phyloP scores from a whole-genome alignment of 108 stramenopile species.

The Cyclotella baltica region DNA sequence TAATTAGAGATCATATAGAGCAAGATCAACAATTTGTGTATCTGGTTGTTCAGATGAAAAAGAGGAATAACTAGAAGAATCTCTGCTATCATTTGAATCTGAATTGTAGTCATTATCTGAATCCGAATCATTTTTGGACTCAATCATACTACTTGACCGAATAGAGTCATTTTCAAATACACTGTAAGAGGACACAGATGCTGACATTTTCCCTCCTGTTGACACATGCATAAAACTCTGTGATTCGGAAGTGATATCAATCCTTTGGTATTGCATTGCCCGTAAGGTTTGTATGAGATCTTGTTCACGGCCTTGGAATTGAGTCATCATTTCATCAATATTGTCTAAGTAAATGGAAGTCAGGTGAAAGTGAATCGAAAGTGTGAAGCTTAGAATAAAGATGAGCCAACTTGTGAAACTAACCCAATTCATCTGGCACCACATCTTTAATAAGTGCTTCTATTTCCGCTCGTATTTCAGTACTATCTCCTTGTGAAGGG shows the following conservation, averaged over 20 bases:
- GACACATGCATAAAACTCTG: not conserved
- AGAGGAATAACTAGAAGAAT: too few relatives aligned
- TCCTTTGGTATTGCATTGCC: constrained; percentile 55
- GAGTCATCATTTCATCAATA: constrained; percentile 66
- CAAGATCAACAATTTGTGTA: too few relatives aligned
- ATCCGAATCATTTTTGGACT: too few relatives aligned
- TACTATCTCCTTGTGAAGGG: not conserved
- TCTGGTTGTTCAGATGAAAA: too few relatives aligned
- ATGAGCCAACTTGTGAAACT: too few relatives aligned
- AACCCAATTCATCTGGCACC: constrained; percentile 68
- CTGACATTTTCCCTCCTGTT: constrained; percentile 1
- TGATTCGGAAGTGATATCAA: not conserved
- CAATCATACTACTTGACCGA: too few relatives aligned
- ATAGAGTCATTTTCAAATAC: constrained; percentile 14
- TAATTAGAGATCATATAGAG: too few relatives aligned
- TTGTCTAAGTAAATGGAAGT: too few relatives aligned
- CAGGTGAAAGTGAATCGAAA: too few relatives aligned
- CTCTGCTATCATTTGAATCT: too few relatives aligned
- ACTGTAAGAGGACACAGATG: not conserved
- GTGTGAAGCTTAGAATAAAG: too few relatives aligned
- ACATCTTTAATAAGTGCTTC: constrained; percentile 58
- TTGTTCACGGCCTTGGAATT: constrained; percentile 64
- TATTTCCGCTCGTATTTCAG: constrained; percentile 44
- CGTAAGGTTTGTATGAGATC: constrained; percentile 64
- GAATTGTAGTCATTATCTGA: too few relatives aligned